Evolutionary conservation across 2,329 filamentous ascomycete species (phyloP), one percentile per base, ranked within the genome.

Genomic region (Colletotrichum coccodes): DNA sequence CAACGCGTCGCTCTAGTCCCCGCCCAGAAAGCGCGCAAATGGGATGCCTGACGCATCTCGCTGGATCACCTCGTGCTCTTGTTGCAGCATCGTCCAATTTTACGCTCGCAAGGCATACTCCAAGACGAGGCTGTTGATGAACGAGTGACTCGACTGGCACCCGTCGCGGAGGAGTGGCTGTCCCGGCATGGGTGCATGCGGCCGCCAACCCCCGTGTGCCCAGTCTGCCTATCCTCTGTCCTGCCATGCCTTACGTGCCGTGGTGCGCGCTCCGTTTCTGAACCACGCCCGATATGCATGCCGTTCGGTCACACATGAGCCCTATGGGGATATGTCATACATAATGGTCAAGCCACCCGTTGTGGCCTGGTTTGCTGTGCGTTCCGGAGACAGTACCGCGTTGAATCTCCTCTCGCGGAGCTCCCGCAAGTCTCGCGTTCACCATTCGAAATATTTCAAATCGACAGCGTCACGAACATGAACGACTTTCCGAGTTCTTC

Each of bases 401-500:
- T 26, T 40, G 60, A 60, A 47, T 52, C 30, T 56, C 36, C 52
- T 61, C 16, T 21, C 16, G 16, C 21, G 44, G 57, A 59, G 47
- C 23, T 14, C 32, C 32, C 38, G 56, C 44, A 18, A 63, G 44
- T 34, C 44, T 30, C 23, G 16, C 18, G n/a, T 21, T 14, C 30
- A 5, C 9, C 46, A 18, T 26, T 18, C 16, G 32, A 38, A 14
- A 7, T 16, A 18, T 38, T 40, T 18, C 44, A 23, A 8, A 18
- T 16, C 38, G 36, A 30, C 40, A 21, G 26, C 34, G n/a, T 42
- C 30, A 3, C n/a, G 3, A 66, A 26, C 8, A 78, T 78, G 76
- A 67, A 76, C 56, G 75, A 77, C 65, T 76, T 78, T 52, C 72
- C 72, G n/a, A 60, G 71, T 44, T 72, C 74, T 44, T 30, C 69